phyloP scores from a whole-genome alignment of 805 yeast species.

The Yarrowia sp. region DNA sequence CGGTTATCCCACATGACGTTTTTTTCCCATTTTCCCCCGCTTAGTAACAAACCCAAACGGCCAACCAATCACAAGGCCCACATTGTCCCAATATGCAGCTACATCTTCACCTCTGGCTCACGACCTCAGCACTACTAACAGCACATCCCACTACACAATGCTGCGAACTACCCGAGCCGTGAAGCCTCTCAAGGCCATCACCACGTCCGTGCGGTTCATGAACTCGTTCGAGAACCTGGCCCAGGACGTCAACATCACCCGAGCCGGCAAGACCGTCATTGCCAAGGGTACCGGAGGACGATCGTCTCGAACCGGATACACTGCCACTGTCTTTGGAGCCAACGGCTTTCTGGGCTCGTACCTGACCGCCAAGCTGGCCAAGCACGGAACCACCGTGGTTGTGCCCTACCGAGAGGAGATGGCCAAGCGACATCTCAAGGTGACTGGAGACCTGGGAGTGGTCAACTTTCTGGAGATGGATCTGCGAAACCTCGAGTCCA shows the following conservation, averaged over 20 bases:
- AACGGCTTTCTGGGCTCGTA: slow-evolving; percentile 76
- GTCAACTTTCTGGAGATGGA: slow-evolving; percentile 81
- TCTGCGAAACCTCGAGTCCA: slow-evolving; percentile 68
- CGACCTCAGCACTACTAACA: background rate
- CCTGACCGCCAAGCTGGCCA: slow-evolving; percentile 66
- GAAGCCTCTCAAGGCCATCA: slow-evolving; percentile 19
- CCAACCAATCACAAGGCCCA: background rate
- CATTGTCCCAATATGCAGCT: slow-evolving; percentile 14
- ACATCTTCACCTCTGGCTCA: background rate
- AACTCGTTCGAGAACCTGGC: slow-evolving; percentile 42
- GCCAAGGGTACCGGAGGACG: slow-evolving; percentile 74
- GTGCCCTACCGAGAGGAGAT: slow-evolving; percentile 81
- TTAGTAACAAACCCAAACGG: no score
- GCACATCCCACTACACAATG: slow-evolving; percentile 4
- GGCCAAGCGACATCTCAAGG: slow-evolving; percentile 73
- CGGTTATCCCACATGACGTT: no score
- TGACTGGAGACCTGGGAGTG: slow-evolving; percentile 83
- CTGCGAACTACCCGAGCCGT: slow-evolving; percentile 24
- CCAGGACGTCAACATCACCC: slow-evolving; percentile 61
- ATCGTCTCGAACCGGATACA: slow-evolving; percentile 81
- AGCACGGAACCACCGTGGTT: slow-evolving; percentile 74
- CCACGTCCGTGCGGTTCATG: slow-evolving; percentile 30
- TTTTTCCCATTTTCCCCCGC: background rate
- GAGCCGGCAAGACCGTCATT: slow-evolving; percentile 68
- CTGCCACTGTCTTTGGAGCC: slow-evolving; percentile 85